Conservation (phyloP, 2,329 filamentous ascomycete species). For the Cryphonectria japonica region DNA sequence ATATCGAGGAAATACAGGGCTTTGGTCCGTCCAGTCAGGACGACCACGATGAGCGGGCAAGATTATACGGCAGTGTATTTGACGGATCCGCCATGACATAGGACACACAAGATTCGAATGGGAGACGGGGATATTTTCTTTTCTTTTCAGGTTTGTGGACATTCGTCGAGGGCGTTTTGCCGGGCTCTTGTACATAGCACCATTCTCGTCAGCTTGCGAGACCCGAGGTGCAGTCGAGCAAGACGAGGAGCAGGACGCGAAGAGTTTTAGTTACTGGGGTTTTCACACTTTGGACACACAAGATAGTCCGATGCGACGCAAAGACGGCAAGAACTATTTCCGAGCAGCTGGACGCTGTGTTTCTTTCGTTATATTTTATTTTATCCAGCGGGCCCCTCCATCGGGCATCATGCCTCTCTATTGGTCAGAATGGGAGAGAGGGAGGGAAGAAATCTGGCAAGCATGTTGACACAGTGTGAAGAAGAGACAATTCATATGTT, state of each 20-base stretch:
- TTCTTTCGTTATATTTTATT: neutral
- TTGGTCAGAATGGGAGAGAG: neutral
- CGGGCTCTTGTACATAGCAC: neutral
- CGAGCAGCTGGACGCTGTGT: neutral
- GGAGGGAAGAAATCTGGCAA: neutral
- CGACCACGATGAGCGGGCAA: slow-evolving; percentile 18
- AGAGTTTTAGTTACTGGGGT: neutral
- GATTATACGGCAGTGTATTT: neutral
- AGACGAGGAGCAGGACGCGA: neutral
- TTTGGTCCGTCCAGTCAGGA: slow-evolving; percentile 50
- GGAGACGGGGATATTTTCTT: neutral
- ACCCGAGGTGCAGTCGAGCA: neutral
- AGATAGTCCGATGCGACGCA: neutral
- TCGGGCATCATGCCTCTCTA: neutral
- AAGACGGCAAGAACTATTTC: neutral
- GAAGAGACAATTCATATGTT: neutral
- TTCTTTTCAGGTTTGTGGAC: neutral
- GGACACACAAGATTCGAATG: neutral
- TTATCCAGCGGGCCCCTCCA: neutral
- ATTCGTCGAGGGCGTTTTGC: neutral
- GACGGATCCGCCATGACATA: neutral
- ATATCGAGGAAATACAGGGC: slow-evolving; percentile 63
- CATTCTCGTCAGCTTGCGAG: neutral
- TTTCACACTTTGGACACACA: neutral
- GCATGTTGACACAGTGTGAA: neutral